Base-by-base conservation (phyloP, 331 rosid genomes). In the Ulmus americana region DNA sequence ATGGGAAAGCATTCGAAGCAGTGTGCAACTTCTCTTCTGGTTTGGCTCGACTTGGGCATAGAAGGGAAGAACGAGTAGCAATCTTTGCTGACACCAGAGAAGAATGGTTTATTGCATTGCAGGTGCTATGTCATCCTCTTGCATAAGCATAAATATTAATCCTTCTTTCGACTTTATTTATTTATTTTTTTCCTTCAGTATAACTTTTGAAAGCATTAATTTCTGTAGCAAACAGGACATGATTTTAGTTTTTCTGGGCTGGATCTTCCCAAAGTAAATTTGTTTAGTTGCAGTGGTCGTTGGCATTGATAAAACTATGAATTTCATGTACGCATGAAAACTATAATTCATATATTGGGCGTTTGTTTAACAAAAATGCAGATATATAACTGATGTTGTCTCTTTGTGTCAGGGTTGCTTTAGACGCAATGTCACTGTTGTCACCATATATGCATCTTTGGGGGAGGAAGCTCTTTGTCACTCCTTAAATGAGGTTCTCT, bases 391-490 rank as follows among this genome's bases (percentile, higher is more conserved):
- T 76, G 45, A 54, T 46, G 16, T 44, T 45, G 43, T 69, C 75
- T 43, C 67, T 39, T 65, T 68, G 56, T 66, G 18, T 65, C 84
- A 94, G 99, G 95, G 81, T 61, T 94, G 99, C 72, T 90, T 90
- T 76, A 82, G 99, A 76, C 83, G 95, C 77, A 90, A 87, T 69
- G 77, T 87, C 76, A 90, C 95, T 5, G 99, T 94, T 52, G 99
- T 94, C 69, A 94, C 99, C 39, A 90, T 90, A 47, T 94, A 90
- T 73, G 80, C 99, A 47, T 94, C 97, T 46, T 73, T 94, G 58
- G 99, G 99, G 69, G 95, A 87, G 82, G 97, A 87, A 71, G 99
- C 99, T 61, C 64, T 94, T 45, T 87, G 95, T 75, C 90, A 94
- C 64, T 94, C 94, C 6, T 77, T 94, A 79, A 94, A 94, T 70